Evolutionary conservation across 441 rosid species (phyloP), one percentile per base, ranked within the genome.

Genomic region (Breynia disticha): DNA sequence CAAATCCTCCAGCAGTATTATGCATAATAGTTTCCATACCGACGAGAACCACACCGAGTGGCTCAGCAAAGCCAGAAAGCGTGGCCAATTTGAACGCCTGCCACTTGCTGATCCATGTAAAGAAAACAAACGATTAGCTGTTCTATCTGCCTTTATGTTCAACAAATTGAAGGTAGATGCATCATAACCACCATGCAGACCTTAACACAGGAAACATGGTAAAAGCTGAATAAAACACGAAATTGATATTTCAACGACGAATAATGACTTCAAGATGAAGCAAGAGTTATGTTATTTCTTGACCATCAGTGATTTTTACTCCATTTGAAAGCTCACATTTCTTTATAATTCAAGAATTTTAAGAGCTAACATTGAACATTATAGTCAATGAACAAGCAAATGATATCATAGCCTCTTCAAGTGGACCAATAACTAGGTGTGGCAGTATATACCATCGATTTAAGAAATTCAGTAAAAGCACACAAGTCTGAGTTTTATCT

Each of bases 1-100:
- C 3, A 19, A 13, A 18, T 8, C 19, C 19, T 16, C 4, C 18
- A 6, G 7, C 1, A 43, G 28, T 37, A 9, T 4, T 21, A 56
- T 9, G 7, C 16, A 3, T 41, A 6, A 44, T 13, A 46, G 17
- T 45, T 14, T 41, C 21, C 95, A 56, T 80, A 87, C 99, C 97
- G 28, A 94, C 96, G 47, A 87, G 76, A 38, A 94, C 63, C 35
- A 94, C 97, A 19, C 99, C 97, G 17, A 94, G 90, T 32, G 99
- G 99, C 80, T 94, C 97, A 5, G 94, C 97, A 43, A 89, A 76
- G 67, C 97, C 96, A 72, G 99, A 87, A 50, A 89, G 93, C 17
- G 96, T 76, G 38, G 97, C 94, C 72, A 89, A 75, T 73, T 94
- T 94, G 82, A 94, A 94, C 50, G 96, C 99, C 72, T 87, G 86